Evolutionary conservation across 345 rosid genomes (phyloP), one percentile per base, ranked within the genome.

Genomic region (Aethionema arabicum): DNA sequence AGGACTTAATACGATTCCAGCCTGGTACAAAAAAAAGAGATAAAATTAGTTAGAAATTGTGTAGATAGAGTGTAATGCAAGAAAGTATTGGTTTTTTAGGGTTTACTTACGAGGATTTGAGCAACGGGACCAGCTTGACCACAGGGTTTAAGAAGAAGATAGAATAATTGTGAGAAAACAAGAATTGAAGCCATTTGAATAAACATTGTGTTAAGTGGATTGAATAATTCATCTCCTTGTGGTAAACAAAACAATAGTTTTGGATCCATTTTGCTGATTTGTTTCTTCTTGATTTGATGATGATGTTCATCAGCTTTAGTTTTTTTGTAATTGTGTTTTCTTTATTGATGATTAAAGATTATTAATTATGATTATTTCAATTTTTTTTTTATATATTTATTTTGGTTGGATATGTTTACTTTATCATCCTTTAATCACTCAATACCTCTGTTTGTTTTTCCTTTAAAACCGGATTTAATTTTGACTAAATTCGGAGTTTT

Each of bases 91-190:
- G 4, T 45, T 5, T 15, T 7, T 11, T 45, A 15, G 11, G 10
- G 1, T 12, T 15, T 11, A 8, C 69, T 61, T 73, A 85, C 98
- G 46, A 92, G 83, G 42, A 92, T 79, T 53, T 89, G 95, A 0
- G 96, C 90, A 15, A 92, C 75, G 16, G 97, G 97, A 38, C 95
- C 97, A 5, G 95, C 81, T 67, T 85, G 88, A 8, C 96, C 93
- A 14, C 81, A 52, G 5, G 86, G 83, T 64, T 93, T 90, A 76
- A 93, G 73, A 43, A 83, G 57, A 39, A 85, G 81, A 63, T 87
- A 82, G 64, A 92, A 92, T 72, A 85, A 65, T 3, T 92, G 97
- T 39, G 98, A 86, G 69, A 85, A 68, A 59, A 92, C 95, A 52
- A 92, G 95, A 69, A 92, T 87, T 58, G 84, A 78, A 27, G 88